phyloP scores from a whole-genome alignment of 2,329 filamentous ascomycete species.

The Nothomitra cinnamomea region DNA sequence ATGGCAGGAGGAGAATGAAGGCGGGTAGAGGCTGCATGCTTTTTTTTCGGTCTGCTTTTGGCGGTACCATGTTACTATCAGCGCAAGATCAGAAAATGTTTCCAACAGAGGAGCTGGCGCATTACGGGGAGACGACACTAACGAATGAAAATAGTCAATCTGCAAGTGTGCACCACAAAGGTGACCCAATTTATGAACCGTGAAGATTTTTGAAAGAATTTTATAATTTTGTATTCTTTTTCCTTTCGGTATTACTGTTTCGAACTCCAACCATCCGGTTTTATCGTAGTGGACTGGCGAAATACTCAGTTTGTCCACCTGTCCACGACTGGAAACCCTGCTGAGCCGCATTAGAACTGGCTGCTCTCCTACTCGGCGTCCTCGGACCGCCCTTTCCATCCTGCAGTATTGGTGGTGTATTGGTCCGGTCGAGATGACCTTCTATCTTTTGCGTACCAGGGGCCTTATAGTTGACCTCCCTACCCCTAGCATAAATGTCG shows the following conservation, averaged over 20 bases:
- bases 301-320: neutral
- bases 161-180: too few species aligned
- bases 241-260: neutral
- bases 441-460: slow-evolving; percentile 27
- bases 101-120: neutral
- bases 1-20: slow-evolving; percentile 33
- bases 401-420: slow-evolving; percentile 34
- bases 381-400: slow-evolving; percentile 25
- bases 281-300: neutral
- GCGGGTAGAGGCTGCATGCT: neutral
- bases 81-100: neutral
- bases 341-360: neutral
- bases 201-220: too few species aligned
- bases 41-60: neutral
- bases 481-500: slow-evolving; percentile 59
- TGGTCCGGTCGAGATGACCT: slow-evolving; percentile 27
- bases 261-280: neutral
- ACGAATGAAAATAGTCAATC: neutral
- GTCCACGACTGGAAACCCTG: neutral
- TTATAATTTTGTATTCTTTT: neutral
- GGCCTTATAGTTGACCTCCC: slow-evolving; percentile 31
- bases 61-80: neutral
- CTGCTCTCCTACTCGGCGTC: slow-evolving; percentile 30
- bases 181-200: too few species aligned
- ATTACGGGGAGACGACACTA: neutral